A percentile compares a stretch with the other conserved stretches of the same genome.
phyloP scores from a whole-genome alignment of 805 yeast species.

The Saccharomycopsis synnaedendra region DNA sequence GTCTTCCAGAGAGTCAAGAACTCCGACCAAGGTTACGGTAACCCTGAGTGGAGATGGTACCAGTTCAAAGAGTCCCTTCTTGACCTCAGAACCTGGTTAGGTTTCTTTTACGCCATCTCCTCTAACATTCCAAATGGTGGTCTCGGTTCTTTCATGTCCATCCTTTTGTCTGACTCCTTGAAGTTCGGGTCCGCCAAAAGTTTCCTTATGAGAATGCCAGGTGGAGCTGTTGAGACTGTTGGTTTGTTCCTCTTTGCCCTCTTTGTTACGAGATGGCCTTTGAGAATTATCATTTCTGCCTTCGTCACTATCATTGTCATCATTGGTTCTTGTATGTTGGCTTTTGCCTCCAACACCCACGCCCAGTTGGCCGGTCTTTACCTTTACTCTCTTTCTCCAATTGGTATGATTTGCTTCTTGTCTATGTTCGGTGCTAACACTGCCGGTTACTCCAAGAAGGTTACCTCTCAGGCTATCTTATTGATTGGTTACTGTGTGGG shows the following conservation, averaged over 20 bases:
- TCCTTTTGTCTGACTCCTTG: conserved; percentile 27
- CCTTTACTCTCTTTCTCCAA: conserved; percentile 26
- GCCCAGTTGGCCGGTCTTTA: conserved; percentile 26
- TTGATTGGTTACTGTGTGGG: conserved; percentile 60
- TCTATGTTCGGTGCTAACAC: conserved; percentile 35
- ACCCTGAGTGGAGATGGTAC: conserved; percentile 25
- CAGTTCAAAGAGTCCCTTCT: conserved; percentile 29
- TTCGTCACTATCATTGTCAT: conserved; percentile 5
- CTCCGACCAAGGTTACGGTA: conserved; percentile 35
- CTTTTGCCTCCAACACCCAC: conserved; percentile 25
- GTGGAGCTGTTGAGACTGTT: conserved; percentile 35
- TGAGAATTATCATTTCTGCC: neutral
- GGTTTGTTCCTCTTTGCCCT: conserved; percentile 17
- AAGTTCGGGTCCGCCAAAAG: conserved; percentile 29
- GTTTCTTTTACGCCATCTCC: conserved; percentile 24
- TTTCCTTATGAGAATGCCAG: conserved; percentile 33
- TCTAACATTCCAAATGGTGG: conserved; percentile 34
- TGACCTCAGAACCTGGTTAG: conserved; percentile 32
- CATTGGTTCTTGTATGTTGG: conserved; percentile 30
- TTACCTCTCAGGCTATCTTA: conserved; percentile 35
- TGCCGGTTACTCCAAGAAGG: conserved; percentile 67
- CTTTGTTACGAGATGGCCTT: neutral
- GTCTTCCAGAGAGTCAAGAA: conserved; percentile 33
- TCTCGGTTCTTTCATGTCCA: conserved; percentile 31
- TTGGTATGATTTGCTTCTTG: conserved; percentile 25